Evolutionary conservation across 495 filamentous ascomycete genomes (phyloP), one percentile per base, ranked within the genome.

Genomic region (Astrocystis sublimbata): DNA sequence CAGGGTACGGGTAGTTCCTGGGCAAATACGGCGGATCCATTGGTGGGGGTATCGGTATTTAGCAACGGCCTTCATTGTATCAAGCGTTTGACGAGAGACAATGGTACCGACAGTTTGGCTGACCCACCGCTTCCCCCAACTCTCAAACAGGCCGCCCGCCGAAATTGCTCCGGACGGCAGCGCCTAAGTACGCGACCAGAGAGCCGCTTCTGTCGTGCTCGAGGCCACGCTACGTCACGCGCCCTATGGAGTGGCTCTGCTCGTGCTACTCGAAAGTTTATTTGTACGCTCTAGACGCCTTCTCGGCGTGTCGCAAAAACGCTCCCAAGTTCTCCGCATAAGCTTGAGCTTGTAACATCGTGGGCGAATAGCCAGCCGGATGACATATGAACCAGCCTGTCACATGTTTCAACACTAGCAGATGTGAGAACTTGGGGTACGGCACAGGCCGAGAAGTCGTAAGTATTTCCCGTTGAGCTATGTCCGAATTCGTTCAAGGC

Each of bases 61-160:
- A 56, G 23, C 19, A 38, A 54, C 38, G 21, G 17, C 35, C 19
- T 26, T 50, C 45, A 45, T 35, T 26, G 38, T 21, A 26, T 46
- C 49, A 54, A 35, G n/a, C 58, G 30, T 31, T 21, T 60, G 31
- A 60, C 36, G 24, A 45, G 24, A 23, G 36, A 38, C 47, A n/a
- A n/a, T n/a, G 38, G 51, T 62, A 53, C 60, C 50, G 60, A 62
- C 60, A 45, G 60, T 40, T 38, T 41, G 51, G 60, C 50, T 47
- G 40, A 62, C 45, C 19, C 24, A 46, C 45, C 23, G 28, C 15
- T 41, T 38, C 45, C 42, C n/a, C 42, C n/a, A 40, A 50, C 21
- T 40, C 43, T 21, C 33, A 60, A 49, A n/a, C 6, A n/a, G n/a
- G n/a, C n/a, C 23, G 21, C 12, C 26, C 23, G 51, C 36, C 49